These are phyloP conservation scores for Starmerella potacharoeniae DNA, from an alignment of 805 yeast species.

Conservation along the genomic window DNA sequence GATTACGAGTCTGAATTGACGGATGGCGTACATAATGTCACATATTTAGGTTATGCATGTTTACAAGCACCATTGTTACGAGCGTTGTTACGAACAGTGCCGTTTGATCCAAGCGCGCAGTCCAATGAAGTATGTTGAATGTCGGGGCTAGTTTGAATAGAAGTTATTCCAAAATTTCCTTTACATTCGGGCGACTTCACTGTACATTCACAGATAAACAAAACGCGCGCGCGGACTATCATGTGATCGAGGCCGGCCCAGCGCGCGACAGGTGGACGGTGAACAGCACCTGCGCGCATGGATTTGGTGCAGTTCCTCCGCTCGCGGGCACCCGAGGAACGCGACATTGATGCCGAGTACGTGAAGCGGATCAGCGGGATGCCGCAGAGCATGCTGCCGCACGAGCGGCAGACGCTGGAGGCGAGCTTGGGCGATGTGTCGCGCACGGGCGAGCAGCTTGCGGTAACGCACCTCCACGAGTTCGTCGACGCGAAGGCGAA, in stretches of 20 bases:
- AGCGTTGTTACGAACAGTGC: no score
- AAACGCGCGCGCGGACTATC: neutral
- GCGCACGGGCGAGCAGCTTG: slow-evolving; percentile 5
- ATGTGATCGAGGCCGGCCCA: neutral
- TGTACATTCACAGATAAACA: no score
- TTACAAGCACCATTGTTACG: no score
- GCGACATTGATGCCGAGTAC: slow-evolving; percentile 13
- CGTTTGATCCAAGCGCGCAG: neutral
- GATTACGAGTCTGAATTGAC: slow-evolving; percentile 15
- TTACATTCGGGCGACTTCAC: no score
- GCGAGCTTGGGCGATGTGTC: slow-evolving; percentile 3
- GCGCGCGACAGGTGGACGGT: neutral
- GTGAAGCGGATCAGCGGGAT: slow-evolving; percentile 15
- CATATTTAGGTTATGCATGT: no score
- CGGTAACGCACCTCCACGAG: slow-evolving; percentile 12
- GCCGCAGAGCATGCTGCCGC: slow-evolving; percentile 16
- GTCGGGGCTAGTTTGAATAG: neutral
- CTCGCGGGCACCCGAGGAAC: neutral
- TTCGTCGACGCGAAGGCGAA: slow-evolving; percentile 14
- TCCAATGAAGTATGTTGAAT: neutral
- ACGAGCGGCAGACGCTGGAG: slow-evolving; percentile 13
- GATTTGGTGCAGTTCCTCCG: neutral
- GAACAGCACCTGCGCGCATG: neutral
- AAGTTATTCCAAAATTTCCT: no score
- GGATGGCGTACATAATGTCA: no score